Base-by-base conservation (phyloP, 805 yeast species). In the Candida saitoana region DNA sequence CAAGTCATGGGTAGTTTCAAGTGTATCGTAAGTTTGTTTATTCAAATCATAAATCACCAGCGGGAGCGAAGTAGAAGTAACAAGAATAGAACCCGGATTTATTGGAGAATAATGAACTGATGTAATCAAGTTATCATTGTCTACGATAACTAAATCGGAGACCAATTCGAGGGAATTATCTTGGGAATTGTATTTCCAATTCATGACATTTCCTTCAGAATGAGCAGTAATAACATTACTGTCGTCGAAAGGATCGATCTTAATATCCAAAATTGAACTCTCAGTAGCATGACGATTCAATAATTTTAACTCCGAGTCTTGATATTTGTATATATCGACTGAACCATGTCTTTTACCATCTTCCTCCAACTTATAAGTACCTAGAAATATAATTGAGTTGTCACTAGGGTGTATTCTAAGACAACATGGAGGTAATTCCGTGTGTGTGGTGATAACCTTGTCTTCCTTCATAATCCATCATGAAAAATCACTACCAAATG, bases 361-460 rank as follows among this genome's bases (percentile, higher is more conserved):
- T 33, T 64, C 50, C 38, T 87, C 80, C 29, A 91, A 67, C 42
- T 83, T 77, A 57, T 93, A 91, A 0, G 96, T 89, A 0, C 97
- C 98, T 1, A 87, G 59, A 8, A 87, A 56, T 1, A 87, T 48
- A 7, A 75, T 55, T 0, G 72, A 51, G 3, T 61, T 52, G 34
- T 79, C 77, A 0, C 54, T 44, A 0, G 85, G 84, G 39, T 75
- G 77, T 7, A 82, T 71, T 29, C 82, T 70, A 3, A 91, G 60
- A 34, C 87, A 82, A 58, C 98, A 93, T 1, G 98, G 97, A 1
- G 98, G 98, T 2, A 80, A 65, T 1, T 65, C 60, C 0, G 91
- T 69, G 18, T 61, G 63, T 3, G 69, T 60, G 1, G 38, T 36
- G 14, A 36, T 18, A 22, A 36, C 30, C 18, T n/a, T 29, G 12